Percentiles rank a stretch among this genome's conserved stretches.
phyloP scores from a whole-genome alignment of 768 basidiomycete species.

The Pholiota microspora region DNA sequence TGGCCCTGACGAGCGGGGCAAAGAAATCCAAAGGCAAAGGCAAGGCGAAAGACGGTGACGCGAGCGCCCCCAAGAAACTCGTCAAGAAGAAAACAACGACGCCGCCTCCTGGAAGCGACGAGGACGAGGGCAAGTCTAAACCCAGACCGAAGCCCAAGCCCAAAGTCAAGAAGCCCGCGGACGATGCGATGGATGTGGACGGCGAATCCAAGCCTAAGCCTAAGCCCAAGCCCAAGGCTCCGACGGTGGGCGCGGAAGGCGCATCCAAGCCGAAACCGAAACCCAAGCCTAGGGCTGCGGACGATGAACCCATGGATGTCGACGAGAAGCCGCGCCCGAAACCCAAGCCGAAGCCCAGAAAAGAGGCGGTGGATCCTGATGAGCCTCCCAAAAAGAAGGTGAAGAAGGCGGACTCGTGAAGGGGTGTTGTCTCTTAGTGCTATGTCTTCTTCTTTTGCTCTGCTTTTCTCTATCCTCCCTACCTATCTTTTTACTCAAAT shows the following conservation, averaged over 20 bases:
- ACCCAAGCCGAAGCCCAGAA: slow-evolving; percentile 43
- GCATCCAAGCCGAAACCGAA: slow-evolving; percentile 45
- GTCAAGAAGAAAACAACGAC: slow-evolving; percentile 13
- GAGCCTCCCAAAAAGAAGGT: slow-evolving; percentile 76
- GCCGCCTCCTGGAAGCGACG: slow-evolving; percentile 28
- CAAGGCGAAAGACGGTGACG: slow-evolving; percentile 19
- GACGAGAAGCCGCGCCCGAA: slow-evolving; percentile 32
- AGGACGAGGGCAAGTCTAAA: slow-evolving; percentile 36
- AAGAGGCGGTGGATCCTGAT: slow-evolving; percentile 35
- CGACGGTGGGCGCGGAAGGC: slow-evolving; percentile 27
- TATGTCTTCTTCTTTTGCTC: too few relatives aligned
- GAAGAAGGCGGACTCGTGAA: slow-evolving; percentile 49
- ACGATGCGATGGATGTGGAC: slow-evolving; percentile 30
- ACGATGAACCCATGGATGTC: slow-evolving; percentile 46
- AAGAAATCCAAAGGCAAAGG: slow-evolving; percentile 37
- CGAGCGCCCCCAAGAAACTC: slow-evolving; percentile 11
- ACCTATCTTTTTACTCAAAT: too few relatives aligned
- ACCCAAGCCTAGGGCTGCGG: slow-evolving; percentile 31
- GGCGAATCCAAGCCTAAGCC: slow-evolving; percentile 39
- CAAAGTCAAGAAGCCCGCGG: slow-evolving; percentile 35
- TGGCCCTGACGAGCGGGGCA: slow-evolving; percentile 48
- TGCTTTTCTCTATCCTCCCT: too few relatives aligned
- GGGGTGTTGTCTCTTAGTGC: too few relatives aligned
- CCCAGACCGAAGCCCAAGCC: slow-evolving; percentile 47
- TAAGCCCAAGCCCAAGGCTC: slow-evolving; percentile 44